These are phyloP conservation scores for Glutinoglossum americanum DNA, from an alignment of 495 filamentous ascomycete species.

Conservation along the genomic window DNA sequence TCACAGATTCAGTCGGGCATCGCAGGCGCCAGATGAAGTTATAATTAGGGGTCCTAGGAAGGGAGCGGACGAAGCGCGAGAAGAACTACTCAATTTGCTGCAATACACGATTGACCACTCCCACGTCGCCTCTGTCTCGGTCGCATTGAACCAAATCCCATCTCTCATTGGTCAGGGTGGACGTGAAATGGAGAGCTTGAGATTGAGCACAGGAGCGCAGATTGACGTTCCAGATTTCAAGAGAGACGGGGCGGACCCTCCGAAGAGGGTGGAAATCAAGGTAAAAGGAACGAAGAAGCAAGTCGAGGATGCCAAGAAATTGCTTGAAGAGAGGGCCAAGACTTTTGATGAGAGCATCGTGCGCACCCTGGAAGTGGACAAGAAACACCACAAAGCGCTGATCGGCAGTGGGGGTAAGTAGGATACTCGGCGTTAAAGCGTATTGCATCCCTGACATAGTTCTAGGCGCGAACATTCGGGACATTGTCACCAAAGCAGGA, in stretches of 20 bases:
- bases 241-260: constrained; percentile 35
- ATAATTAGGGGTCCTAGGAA: constrained; percentile 74
- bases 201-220: constrained; percentile 57
- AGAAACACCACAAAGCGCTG: constrained; percentile 72
- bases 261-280: constrained; percentile 55
- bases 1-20: constrained; percentile 32
- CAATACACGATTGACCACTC: constrained; percentile 79
- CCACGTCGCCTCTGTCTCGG: constrained; percentile 51
- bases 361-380: constrained; percentile 67
- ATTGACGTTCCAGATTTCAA: constrained; percentile 67
- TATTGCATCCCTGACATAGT: constrained; percentile 15
- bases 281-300: constrained; percentile 79
- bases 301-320: constrained; percentile 73
- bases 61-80: constrained; percentile 74
- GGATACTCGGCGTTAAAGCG: background rate
- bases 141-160: constrained; percentile 72
- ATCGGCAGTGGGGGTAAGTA: constrained; percentile 73
- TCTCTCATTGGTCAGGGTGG: constrained; percentile 78
- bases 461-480: constrained; percentile 64
- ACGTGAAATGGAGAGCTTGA: constrained; percentile 72
- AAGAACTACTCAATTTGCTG: constrained; percentile 66
- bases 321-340: constrained; percentile 60
- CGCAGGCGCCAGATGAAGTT: constrained; percentile 76
- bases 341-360: constrained; percentile 72
- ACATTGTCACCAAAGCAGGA: constrained; percentile 70